Conservation (phyloP, 495 filamentous ascomycete genomes). For the Hypomontagnella monticulosa region DNA sequence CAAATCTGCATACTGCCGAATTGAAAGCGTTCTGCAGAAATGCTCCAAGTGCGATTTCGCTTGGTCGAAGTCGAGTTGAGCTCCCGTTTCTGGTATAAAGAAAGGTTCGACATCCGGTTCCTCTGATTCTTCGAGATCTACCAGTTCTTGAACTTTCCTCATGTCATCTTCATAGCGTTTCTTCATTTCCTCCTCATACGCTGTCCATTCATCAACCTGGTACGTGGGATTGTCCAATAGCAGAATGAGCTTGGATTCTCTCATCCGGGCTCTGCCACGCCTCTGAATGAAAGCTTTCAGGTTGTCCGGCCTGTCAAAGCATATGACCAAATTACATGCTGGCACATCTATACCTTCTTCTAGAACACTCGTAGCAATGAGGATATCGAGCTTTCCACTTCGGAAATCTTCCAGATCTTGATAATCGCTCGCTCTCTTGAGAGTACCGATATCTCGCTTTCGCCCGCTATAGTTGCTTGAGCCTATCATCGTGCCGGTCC, state of each 20-base stretch:
- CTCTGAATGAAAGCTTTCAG: slow-evolving; percentile 91
- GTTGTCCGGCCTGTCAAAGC: slow-evolving; percentile 78
- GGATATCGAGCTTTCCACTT: slow-evolving; percentile 73
- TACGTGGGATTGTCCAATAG: slow-evolving; percentile 56
- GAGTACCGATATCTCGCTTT: slow-evolving; percentile 67
- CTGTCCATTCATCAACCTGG: slow-evolving; percentile 61
- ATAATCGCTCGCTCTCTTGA: slow-evolving; percentile 63
- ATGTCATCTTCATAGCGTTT: slow-evolving; percentile 75
- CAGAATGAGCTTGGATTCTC: slow-evolving; percentile 75
- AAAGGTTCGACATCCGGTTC: slow-evolving; percentile 54
- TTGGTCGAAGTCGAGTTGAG: slow-evolving; percentile 75
- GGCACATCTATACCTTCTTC: slow-evolving; percentile 95
- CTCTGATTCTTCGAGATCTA: slow-evolving; percentile 63
- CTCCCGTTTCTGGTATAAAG: slow-evolving; percentile 63
- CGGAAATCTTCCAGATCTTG: slow-evolving; percentile 75
- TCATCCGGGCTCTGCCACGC: slow-evolving; percentile 81
- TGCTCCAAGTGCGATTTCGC: slow-evolving; percentile 81
- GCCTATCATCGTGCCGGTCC: slow-evolving; percentile 76
- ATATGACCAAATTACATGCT: slow-evolving; percentile 86
- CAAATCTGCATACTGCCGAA: slow-evolving; percentile 61
- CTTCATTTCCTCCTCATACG: slow-evolving; percentile 78
- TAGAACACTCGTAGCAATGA: slow-evolving; percentile 84
- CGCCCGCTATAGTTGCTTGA: slow-evolving; percentile 61
- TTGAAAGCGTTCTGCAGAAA: slow-evolving; percentile 75
- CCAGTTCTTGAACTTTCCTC: slow-evolving; percentile 58